Conservation (phyloP, 495 filamentous ascomycete species). For the Talaromyces ruber region DNA sequence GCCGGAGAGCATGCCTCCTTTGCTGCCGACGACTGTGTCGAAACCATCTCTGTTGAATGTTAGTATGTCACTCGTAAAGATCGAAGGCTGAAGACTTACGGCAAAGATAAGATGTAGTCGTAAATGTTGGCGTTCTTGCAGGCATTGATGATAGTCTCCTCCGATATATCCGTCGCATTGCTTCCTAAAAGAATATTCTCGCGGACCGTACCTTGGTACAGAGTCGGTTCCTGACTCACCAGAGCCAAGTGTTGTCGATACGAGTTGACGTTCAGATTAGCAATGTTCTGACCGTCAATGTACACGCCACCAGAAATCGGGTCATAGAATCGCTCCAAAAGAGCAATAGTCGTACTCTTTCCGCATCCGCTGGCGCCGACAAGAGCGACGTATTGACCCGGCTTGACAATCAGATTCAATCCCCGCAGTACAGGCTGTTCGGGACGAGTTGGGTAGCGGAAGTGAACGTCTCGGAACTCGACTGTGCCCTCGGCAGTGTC, state of each 20-base stretch:
- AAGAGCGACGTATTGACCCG: constrained; percentile 71
- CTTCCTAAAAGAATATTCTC: constrained; percentile 67
- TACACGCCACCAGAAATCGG: constrained; percentile 62
- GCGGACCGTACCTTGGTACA: constrained; percentile 68
- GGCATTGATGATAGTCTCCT: constrained; percentile 62
- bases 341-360: constrained; percentile 72
- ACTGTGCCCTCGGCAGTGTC: constrained; percentile 55
- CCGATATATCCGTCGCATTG: constrained; percentile 51
- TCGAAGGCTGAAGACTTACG: constrained; percentile 22
- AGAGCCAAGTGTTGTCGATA: constrained; percentile 71
- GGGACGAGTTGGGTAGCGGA: constrained; percentile 72
- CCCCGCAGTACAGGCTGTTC: constrained; percentile 73
- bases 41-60: constrained; percentile 55
- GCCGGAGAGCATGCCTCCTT: constrained; percentile 70
- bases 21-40: constrained; percentile 65
- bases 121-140: constrained; percentile 89
- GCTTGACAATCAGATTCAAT: constrained; percentile 60
- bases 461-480: constrained; percentile 72
- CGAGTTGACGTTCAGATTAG: constrained; percentile 62
- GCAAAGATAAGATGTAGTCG: constrained; percentile 74
- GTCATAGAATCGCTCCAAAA: constrained; percentile 83
- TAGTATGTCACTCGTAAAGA: constrained; percentile 13
- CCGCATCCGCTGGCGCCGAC: constrained; percentile 79
- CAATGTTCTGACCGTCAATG: constrained; percentile 69
- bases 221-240: constrained; percentile 78